phyloP scores from a whole-genome alignment of 768 basidiomycete genomes.

The Steccherinum ochraceum region DNA sequence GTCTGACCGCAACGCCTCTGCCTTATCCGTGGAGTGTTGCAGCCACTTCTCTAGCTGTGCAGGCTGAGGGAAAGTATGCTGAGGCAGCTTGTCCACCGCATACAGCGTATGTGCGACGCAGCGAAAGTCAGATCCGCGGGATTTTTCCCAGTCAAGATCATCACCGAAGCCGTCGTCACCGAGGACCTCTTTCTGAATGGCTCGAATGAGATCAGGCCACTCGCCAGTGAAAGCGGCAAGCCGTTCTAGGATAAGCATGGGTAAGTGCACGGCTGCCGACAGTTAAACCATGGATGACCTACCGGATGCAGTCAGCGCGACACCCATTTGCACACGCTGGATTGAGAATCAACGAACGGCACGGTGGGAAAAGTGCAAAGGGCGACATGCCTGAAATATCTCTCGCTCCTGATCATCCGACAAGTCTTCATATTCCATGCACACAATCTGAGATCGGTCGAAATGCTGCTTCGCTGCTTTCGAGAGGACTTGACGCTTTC shows the following conservation, averaged over 20 bases:
- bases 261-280: slow-evolving; percentile 2
- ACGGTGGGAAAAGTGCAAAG: no score
- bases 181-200: slow-evolving; percentile 42
- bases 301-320: slow-evolving; percentile 69
- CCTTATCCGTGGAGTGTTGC: slow-evolving; percentile 18
- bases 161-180: slow-evolving; percentile 30
- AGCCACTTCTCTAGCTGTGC: slow-evolving; percentile 25
- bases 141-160: slow-evolving; percentile 28
- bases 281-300: no score
- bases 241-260: no score
- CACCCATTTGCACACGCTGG: slow-evolving; percentile 71
- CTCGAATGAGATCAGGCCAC: slow-evolving; percentile 53
- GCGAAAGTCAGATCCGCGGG: slow-evolving; percentile 33
- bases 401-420: slow-evolving; percentile 53
- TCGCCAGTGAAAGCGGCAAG: slow-evolving; percentile 59
- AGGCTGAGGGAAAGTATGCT: slow-evolving; percentile 11
- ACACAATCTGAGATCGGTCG: slow-evolving; percentile 63
- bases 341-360: no score
- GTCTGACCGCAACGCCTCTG: slow-evolving; percentile 21
- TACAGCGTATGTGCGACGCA: slow-evolving; percentile 26
- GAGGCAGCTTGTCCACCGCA: slow-evolving; percentile 19
- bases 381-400: slow-evolving; percentile 64
- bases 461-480: slow-evolving; percentile 50
- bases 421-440: slow-evolving; percentile 59
- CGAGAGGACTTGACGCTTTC: slow-evolving; percentile 33